Conservation (phyloP, 768 basidiomycete species). For the Pleurotus sapidus region DNA sequence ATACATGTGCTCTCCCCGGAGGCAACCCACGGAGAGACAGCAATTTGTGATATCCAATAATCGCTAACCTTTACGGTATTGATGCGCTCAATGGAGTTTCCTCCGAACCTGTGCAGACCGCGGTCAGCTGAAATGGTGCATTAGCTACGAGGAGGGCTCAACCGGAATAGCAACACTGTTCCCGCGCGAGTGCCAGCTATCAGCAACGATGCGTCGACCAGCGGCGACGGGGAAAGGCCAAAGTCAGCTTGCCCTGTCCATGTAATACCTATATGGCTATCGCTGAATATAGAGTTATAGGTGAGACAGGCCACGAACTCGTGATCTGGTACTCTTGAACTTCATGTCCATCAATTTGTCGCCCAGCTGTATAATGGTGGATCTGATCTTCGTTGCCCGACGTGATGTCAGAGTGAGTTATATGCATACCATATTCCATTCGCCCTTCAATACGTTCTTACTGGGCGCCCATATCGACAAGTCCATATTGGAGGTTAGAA, state of each 20-base stretch:
- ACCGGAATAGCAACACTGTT: slow-evolving; percentile 59
- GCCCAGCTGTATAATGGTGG: background rate
- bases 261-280: slow-evolving; percentile 46
- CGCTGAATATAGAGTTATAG: background rate
- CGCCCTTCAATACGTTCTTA: slow-evolving; percentile 69
- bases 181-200: slow-evolving; percentile 72
- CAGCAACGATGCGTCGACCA: slow-evolving; percentile 60
- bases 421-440: slow-evolving; percentile 59
- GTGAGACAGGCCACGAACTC: slow-evolving; percentile 31
- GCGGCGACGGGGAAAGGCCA: slow-evolving; percentile 43
- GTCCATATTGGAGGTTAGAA: slow-evolving; percentile 75
- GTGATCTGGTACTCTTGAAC: slow-evolving; percentile 45
- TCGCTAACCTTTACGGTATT: slow-evolving; percentile 33
- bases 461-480: slow-evolving; percentile 62
- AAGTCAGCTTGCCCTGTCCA: slow-evolving; percentile 71
- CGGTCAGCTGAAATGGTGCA: no score
- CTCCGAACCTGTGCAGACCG: no score
- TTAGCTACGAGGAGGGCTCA: background rate
- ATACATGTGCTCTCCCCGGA: slow-evolving; percentile 33
- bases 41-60: slow-evolving; percentile 62
- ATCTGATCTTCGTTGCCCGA: slow-evolving; percentile 15
- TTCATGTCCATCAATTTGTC: background rate
- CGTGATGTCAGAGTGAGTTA: slow-evolving; percentile 14
- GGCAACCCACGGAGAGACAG: slow-evolving; percentile 56
- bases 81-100: no score